phyloP scores from a whole-genome alignment of 768 basidiomycete genomes.

The Solioccasus polychromus region DNA sequence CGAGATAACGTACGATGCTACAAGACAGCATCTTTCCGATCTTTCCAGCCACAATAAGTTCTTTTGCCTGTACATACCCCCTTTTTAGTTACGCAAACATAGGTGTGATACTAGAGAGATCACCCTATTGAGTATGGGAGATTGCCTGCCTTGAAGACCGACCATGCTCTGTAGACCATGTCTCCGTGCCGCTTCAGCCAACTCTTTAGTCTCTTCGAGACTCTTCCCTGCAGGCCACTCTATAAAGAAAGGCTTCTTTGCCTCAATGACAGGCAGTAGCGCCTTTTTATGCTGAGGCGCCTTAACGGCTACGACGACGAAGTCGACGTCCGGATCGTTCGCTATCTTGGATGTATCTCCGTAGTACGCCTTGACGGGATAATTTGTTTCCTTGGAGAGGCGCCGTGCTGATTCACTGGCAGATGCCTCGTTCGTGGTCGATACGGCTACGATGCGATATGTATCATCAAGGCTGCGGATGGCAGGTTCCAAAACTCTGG shows the following conservation, averaged over 20 bases:
- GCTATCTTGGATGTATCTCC: slow-evolving; percentile 14
- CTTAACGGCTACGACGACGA: slow-evolving; percentile 12
- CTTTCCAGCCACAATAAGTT: slow-evolving; percentile 6
- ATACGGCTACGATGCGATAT: slow-evolving; percentile 12
- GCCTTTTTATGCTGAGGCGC: slow-evolving; percentile 7
- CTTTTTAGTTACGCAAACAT: neutral
- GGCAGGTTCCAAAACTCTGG: slow-evolving; percentile 5
- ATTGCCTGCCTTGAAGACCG: slow-evolving; percentile 12
- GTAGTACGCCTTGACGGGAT: slow-evolving; percentile 9
- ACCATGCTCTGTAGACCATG: slow-evolving; percentile 5
- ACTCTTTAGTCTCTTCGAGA: slow-evolving; percentile 6
- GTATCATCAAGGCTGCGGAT: slow-evolving; percentile 8
- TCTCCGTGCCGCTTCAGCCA: slow-evolving; percentile 8
- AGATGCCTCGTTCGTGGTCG: slow-evolving; percentile 8
- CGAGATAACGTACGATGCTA: slow-evolving; percentile 1
- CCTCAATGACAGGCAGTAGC: slow-evolving; percentile 10
- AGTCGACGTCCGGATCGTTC: slow-evolving; percentile 13
- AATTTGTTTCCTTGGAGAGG: neutral
- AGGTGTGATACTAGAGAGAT: neutral
- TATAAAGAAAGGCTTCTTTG: slow-evolving; percentile 12
- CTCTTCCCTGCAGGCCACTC: slow-evolving; percentile 14
- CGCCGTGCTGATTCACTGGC: slow-evolving; percentile 7
- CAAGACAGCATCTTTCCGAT: slow-evolving; percentile 10
- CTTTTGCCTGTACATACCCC: slow-evolving; percentile 1
- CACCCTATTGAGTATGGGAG: slow-evolving; percentile 8